Percentiles rank a stretch among this genome's conserved stretches.
These are phyloP conservation scores for Leishmania guyanensis DNA, from an alignment of 208 protist species.

Conservation along the genomic window DNA sequence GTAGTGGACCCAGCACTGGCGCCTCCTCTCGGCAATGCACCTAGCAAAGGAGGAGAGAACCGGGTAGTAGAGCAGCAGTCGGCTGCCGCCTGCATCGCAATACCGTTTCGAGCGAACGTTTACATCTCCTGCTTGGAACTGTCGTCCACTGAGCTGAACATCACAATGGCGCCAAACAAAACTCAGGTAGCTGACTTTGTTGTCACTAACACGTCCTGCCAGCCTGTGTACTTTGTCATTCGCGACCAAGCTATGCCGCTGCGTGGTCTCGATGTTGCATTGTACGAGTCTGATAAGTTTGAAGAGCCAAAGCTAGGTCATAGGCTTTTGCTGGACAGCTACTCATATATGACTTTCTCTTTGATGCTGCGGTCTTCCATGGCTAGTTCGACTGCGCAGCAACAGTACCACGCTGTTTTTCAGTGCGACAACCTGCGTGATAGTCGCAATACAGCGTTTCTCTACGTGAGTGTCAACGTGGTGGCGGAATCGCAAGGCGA, in stretches of 20 bases:
- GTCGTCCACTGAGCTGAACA: slow-evolving; percentile 60
- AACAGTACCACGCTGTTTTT: slow-evolving; percentile 61
- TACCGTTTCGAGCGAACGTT: slow-evolving; percentile 67
- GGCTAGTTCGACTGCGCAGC: slow-evolving; percentile 20
- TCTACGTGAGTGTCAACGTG: slow-evolving; percentile 76
- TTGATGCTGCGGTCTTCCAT: slow-evolving; percentile 65
- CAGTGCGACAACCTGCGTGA: slow-evolving; percentile 88
- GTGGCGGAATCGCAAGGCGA: slow-evolving; percentile 66
- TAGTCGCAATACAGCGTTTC: slow-evolving; percentile 54
- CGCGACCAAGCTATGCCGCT: slow-evolving; percentile 62
- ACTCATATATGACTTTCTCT: slow-evolving; percentile 78
- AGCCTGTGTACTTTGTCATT: slow-evolving; percentile 77
- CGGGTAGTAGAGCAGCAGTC: background rate
- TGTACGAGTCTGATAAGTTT: slow-evolving; percentile 81
- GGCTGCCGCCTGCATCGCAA: slow-evolving; percentile 25
- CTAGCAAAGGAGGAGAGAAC: background rate
- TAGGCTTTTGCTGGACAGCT: slow-evolving; percentile 56
- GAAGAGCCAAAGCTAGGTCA: slow-evolving; percentile 76
- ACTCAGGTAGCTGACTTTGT: slow-evolving; percentile 73
- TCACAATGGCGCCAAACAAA: slow-evolving; percentile 75
- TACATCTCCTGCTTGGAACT: slow-evolving; percentile 77
- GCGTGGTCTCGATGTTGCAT: slow-evolving; percentile 59
- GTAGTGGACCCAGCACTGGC: slow-evolving; percentile 7
- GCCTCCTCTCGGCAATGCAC: background rate
- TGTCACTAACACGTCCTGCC: slow-evolving; percentile 67